Conservation (phyloP, 208 protist genomes). For the Acanthamoeba rhysodes region DNA sequence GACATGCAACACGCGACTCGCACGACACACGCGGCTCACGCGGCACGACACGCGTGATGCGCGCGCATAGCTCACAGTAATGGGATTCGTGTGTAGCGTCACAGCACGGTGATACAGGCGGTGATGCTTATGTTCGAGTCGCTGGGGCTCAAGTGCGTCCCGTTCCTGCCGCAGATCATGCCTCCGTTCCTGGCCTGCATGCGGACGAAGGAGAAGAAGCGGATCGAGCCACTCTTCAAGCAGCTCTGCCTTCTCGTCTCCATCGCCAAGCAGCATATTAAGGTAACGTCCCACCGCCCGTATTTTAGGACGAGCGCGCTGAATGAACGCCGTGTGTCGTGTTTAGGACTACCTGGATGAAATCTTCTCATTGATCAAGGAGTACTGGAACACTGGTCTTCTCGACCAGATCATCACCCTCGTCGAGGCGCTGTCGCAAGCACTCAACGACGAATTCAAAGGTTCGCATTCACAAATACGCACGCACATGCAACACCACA, state of each 20-base stretch:
- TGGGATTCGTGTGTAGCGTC: constrained; percentile 80
- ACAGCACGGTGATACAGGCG: constrained; percentile 90
- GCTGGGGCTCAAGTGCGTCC: constrained; percentile 91
- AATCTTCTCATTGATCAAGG: constrained; percentile 82
- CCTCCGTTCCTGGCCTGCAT: constrained; percentile 88
- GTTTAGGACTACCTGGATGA: constrained; percentile 67
- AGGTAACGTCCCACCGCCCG: constrained; percentile 27
- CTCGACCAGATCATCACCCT: constrained; percentile 91
- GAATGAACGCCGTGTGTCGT: too few relatives aligned
- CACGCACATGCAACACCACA: too few relatives aligned
- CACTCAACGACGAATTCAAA: constrained; percentile 94
- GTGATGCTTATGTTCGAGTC: constrained; percentile 94
- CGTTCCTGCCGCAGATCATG: constrained; percentile 93
- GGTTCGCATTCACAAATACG: background rate
- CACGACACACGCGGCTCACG: too few relatives aligned
- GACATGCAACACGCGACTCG: background rate
- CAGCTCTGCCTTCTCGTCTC: constrained; percentile 88
- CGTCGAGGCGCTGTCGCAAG: constrained; percentile 92
- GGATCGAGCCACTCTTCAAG: constrained; percentile 92
- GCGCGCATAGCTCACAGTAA: background rate
- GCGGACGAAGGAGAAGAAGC: constrained; percentile 82
- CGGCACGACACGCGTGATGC: background rate
- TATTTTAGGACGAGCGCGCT: too few relatives aligned
- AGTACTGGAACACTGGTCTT: constrained; percentile 86
- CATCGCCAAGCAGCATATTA: constrained; percentile 93